These are phyloP conservation scores for Paramecium primaurelia DNA, from an alignment of 73 alveolate species.

Conservation along the genomic window DNA sequence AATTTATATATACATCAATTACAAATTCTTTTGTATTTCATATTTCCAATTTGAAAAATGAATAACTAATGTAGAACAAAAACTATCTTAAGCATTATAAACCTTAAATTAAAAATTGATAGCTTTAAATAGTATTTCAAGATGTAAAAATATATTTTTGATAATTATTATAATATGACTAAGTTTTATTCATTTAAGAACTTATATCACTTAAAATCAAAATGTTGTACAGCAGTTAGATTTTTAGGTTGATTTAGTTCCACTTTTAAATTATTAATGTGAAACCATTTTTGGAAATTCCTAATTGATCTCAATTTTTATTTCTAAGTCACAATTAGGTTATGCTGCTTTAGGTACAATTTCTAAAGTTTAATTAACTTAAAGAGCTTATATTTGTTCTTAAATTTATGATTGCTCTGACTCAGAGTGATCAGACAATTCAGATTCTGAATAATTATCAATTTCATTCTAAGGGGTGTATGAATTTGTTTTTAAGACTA, in stretches of 20 bases:
- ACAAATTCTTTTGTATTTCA: background rate
- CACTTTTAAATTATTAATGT: background rate
- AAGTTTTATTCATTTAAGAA: background rate
- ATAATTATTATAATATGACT: too few relatives aligned
- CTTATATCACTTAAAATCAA: background rate
- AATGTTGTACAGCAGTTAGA: background rate
- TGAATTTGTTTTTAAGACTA: background rate
- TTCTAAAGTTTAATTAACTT: background rate
- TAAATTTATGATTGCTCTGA: background rate
- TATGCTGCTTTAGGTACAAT: background rate
- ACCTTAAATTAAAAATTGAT: background rate
- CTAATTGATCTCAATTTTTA: background rate
- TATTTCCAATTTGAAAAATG: background rate
- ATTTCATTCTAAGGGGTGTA: background rate
- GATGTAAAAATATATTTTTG: background rate
- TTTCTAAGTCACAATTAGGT: background rate
- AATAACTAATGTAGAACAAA: background rate
- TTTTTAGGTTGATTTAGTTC: background rate
- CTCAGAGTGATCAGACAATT: background rate
- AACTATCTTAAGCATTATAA: background rate
- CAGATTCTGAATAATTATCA: background rate
- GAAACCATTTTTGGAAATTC: background rate
- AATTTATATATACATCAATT: background rate
- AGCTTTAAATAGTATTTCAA: background rate
- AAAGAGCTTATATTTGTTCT: background rate